Base-by-base conservation (phyloP, 371 early-diverging fungal genomes). In the Actinomortierella wolfii region DNA sequence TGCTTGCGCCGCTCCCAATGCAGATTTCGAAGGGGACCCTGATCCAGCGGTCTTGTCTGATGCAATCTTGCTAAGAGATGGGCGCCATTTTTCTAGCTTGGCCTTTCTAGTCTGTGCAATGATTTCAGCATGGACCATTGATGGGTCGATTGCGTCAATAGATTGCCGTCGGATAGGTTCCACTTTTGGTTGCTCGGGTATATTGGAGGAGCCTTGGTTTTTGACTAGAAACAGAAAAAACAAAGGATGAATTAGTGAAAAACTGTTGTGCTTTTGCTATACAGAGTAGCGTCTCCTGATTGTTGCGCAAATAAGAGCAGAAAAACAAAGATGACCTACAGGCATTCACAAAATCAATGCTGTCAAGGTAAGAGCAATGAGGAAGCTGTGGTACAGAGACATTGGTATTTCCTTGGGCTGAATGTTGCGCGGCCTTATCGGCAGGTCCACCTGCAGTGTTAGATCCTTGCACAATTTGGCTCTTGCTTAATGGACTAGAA, bases 271-370 rank as follows among this genome's bases (percentile, higher is more conserved):
- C 13, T 44, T 13, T 44, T 44, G 4, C 20, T 44, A 15, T 44
- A n/a, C 13, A n/a, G 15, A 4, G n/a, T 44, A 14, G 13, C 4
- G 3, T 24, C 40, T 5, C 56, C 26, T 18, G 2, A 45, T 48
- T n/a, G 17, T 25, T 1, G 26, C 3, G 21, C 20, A 47, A 24
- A 21, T 17, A 8, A 8, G 21, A 17, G 5, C 45, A 18, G 1
- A 18, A 47, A 1, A 18, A 3, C 3, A 47, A 21, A 8, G 8
- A 21, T 3, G 8, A 44, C 74, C 53, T 73, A 73, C 74, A 73
- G 51, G 74, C 74, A 24, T 73, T 73, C 28, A 73, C 67, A 73
- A 73, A 73, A 52, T 73, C 74, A n/a, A 73, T 60, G 53, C 67
- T 66, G 42, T 73, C 74, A 25, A 73, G 51, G 26, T 73, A 73